Evolutionary conservation across 2,329 filamentous ascomycete genomes (phyloP).

Genomic region (Alternaria sp.): DNA sequence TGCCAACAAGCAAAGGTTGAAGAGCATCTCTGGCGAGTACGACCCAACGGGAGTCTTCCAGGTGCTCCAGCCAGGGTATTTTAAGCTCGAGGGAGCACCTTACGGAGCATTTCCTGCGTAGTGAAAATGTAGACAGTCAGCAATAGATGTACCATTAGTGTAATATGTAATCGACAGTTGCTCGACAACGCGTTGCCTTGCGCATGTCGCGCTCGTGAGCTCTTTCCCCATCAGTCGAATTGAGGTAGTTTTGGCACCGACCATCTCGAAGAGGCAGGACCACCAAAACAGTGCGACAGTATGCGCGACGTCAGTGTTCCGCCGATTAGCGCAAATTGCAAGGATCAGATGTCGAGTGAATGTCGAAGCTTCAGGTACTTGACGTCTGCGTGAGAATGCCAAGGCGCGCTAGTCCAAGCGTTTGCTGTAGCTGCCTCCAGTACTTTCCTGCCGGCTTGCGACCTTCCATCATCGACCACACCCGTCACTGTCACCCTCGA

Average conservation of each 20-base stretch:
- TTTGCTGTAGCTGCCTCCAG: conserved; percentile 13
- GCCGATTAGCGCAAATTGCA: neutral
- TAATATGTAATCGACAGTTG: neutral
- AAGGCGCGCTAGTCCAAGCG: conserved; percentile 15
- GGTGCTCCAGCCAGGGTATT: conserved; percentile 27
- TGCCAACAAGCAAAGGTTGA: conserved; percentile 38
- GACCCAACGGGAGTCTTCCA: conserved; percentile 28
- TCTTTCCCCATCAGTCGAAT: neutral
- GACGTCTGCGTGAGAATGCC: conserved; percentile 9
- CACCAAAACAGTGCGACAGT: neutral
- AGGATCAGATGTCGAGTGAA: neutral
- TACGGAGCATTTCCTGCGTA: conserved; percentile 14
- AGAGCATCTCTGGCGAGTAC: conserved; percentile 18
- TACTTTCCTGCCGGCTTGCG: conserved; percentile 13
- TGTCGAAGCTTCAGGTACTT: neutral
- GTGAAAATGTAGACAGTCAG: neutral
- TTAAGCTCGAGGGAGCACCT: conserved; percentile 30
- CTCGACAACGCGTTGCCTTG: neutral
- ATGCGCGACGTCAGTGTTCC: neutral
- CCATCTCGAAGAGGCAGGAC: neutral
- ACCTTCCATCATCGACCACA: conserved; percentile 21
- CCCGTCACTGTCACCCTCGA: conserved; percentile 12
- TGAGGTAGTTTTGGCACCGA: neutral
- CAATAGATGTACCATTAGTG: neutral
- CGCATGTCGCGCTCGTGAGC: neutral